A percentile compares a stretch with the other conserved stretches of the same genome.
Evolutionary conservation across 164 flowering plant species (phyloP).

Genomic region (Vitis labrusca): DNA sequence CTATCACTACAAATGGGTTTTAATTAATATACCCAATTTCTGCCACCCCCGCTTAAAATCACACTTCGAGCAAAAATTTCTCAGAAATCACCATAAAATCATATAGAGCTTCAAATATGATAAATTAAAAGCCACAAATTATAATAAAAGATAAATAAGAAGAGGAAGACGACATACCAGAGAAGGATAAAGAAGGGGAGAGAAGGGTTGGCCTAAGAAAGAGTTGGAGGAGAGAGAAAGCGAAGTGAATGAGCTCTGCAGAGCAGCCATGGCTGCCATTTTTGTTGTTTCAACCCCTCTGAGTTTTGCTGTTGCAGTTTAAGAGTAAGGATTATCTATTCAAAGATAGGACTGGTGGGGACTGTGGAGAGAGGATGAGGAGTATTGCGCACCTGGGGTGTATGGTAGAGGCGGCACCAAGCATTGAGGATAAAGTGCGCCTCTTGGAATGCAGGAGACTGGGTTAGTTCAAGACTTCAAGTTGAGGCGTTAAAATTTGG

Average conservation of each 20-base stretch:
- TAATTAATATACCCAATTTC: too few species aligned
- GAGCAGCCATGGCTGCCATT: slow-evolving; percentile 73
- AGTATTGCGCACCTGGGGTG: too few species aligned
- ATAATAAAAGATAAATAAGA: neutral
- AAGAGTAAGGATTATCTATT: too few species aligned
- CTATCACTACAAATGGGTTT: too few species aligned
- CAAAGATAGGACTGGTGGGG: neutral
- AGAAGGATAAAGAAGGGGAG: slow-evolving; percentile 36
- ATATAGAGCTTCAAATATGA: neutral
- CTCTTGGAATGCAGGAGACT: too few species aligned
- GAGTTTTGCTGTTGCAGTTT: too few species aligned
- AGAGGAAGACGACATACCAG: slow-evolving; percentile 34
- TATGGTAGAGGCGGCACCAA: too few species aligned
- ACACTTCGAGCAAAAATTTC: neutral
- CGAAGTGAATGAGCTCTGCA: slow-evolving; percentile 78
- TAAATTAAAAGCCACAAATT: neutral
- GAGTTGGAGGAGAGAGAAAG: slow-evolving; percentile 75
- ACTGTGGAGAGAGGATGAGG: too few species aligned
- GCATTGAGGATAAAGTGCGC: too few species aligned
- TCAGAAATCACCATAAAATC: neutral
- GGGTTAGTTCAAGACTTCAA: too few species aligned
- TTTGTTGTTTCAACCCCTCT: slow-evolving; percentile 16
- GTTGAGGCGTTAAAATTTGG: too few species aligned
- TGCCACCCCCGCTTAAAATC: neutral
- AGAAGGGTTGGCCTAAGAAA: slow-evolving; percentile 72